Evolutionary conservation across 148 eudicot genomes (phyloP).

Genomic region (Arbutus unedo): DNA sequence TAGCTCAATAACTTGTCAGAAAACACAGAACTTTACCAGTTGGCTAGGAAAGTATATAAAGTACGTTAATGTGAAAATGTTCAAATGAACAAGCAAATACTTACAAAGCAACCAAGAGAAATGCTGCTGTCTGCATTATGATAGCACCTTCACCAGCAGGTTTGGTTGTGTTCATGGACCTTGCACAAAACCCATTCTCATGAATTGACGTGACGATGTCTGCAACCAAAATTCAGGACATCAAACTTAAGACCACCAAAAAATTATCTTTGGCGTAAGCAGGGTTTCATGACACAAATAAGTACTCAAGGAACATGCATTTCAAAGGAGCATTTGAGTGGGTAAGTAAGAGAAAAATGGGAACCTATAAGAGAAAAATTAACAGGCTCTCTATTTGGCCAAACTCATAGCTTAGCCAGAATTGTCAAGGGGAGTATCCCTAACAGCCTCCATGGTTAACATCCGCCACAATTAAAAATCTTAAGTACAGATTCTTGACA

Average conservation of each 20-base stretch:
- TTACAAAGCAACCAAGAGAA: constrained; percentile 81
- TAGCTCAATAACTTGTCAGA: constrained; percentile 6
- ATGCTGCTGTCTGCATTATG: constrained; percentile 64
- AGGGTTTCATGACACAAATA: background rate
- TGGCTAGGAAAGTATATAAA: background rate
- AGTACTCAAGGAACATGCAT: background rate
- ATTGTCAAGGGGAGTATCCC: background rate
- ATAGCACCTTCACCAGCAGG: constrained; percentile 89
- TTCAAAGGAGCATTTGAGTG: background rate
- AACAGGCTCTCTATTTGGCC: background rate
- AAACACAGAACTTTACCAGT: background rate
- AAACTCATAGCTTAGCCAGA: background rate
- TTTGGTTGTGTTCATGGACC: constrained; percentile 74
- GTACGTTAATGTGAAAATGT: background rate
- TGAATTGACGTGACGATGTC: constrained; percentile 88
- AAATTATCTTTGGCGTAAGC: background rate
- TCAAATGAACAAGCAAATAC: constrained; percentile 17
- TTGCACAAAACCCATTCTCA: constrained; percentile 83
- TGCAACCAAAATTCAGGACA: constrained; percentile 26
- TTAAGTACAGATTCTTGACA: background rate
- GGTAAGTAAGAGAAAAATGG: background rate
- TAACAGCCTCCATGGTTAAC: background rate
- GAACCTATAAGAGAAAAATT: background rate
- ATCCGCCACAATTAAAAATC: background rate
- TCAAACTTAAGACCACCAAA: background rate